Percentiles rank a stretch among this genome's conserved stretches.
These are phyloP conservation scores for Alternaria arborescens DNA, from an alignment of 2,329 filamentous ascomycete genomes.

Conservation along the genomic window DNA sequence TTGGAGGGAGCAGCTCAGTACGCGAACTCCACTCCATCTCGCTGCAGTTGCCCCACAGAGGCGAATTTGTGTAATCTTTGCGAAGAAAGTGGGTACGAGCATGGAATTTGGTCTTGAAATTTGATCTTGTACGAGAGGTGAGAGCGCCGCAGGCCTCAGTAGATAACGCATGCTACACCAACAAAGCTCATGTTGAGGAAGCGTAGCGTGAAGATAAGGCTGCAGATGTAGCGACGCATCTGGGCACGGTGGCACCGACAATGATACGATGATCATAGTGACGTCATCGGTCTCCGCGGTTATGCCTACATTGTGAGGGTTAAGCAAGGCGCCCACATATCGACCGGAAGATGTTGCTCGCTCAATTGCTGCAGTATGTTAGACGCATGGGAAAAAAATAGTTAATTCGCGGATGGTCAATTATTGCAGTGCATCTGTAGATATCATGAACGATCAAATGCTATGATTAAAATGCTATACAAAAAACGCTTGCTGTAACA, in stretches of 20 bases:
- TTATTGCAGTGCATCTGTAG: not conserved
- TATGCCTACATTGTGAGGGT: not conserved
- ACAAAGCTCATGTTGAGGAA: not conserved
- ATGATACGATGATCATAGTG: not conserved
- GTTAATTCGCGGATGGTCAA: not conserved
- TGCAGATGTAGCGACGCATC: not conserved
- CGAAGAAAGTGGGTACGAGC: not conserved
- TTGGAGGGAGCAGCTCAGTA: not conserved
- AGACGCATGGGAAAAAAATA: not conserved
- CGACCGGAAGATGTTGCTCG: not conserved
- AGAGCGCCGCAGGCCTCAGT: not conserved
- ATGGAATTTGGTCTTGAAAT: not conserved
- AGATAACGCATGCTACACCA: not conserved
- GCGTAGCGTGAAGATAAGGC: conserved; percentile 2
- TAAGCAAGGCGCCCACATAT: not conserved
- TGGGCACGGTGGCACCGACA: not conserved
- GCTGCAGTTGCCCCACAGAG: conserved; percentile 4
- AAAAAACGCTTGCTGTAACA: conserved; percentile 3
- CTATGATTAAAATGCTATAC: not conserved
- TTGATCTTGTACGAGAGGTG: not conserved
- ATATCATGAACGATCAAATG: not conserved
- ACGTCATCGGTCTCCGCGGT: not conserved
- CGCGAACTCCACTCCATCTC: conserved; percentile 6
- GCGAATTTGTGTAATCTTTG: not conserved
- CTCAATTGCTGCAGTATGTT: not conserved